Evolutionary conservation across 2,329 filamentous ascomycete genomes (phyloP), one percentile per base, ranked within the genome.

Genomic region (Paraphaeosphaeria sporulosa): DNA sequence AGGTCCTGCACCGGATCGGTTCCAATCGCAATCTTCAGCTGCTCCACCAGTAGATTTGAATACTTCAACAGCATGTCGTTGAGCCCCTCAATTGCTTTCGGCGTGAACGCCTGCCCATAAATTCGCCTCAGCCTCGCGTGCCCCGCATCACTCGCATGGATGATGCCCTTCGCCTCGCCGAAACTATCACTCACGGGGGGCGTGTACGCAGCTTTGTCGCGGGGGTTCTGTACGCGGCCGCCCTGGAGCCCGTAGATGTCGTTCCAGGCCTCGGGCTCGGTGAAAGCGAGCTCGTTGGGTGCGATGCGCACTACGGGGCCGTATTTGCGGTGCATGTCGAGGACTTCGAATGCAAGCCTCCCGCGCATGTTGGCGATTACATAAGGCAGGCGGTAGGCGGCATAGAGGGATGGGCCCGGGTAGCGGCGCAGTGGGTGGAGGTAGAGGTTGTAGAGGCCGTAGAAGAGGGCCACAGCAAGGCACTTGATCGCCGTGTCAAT

Each of bases 221-320:
- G 30, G 6, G 2, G 13, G 15, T 49, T 34, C 46, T 49, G 46
- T 27, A 49, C 25, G 13, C 25, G 46, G 12, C 25, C 46, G 25
- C 12, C n/a, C 17, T 34, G 25, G 32, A n/a, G 46, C 19, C 56
- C 72, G 59, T 79, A 79, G 36, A 83, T 81, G 38, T 82, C 79
- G 63, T 78, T 75, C 76, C 81, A 85, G 1, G 73, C 74, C 2
- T 72, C 59, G 10, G 72, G 66, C 21, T 75, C 68, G 44, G 71
- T 77, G 66, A 82, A 85, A 2, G 80, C 78, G 4, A 85, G 75
- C 63, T 84, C 81, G 58, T 82, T 75, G 2, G 83, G 82, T 4
- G 76, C 76, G 48, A 83, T 70, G 10, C 83, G 80, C 10, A 85
- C 82, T 1, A 84, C 76, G 1, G 75, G 72, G 7, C 83, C 83